A percentile compares a stretch with the other conserved stretches of the same genome.
Conservation (phyloP, 768 basidiomycete genomes). For the Cystobasidium onofrii region DNA sequence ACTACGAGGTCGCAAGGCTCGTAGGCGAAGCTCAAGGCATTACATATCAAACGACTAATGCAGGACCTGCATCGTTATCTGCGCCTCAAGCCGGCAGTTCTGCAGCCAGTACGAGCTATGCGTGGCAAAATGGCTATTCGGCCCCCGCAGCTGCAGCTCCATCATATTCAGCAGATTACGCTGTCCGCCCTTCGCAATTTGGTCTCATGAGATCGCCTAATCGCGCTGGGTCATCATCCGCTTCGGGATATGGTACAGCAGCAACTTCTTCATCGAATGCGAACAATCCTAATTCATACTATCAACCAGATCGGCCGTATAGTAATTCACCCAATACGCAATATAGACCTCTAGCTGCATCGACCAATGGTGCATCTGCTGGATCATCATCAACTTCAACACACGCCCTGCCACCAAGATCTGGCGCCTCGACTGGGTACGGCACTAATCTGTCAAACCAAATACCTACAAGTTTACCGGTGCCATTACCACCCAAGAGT, state of each 20-base stretch:
- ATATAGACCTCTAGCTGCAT: neutral
- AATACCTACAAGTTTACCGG: neutral
- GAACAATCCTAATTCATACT: neutral
- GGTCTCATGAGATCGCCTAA: conserved; percentile 3
- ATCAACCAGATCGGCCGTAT: neutral
- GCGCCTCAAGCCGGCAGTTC: neutral
- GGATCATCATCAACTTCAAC: neutral
- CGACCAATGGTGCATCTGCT: neutral
- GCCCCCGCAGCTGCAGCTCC: neutral
- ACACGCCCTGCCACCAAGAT: no score
- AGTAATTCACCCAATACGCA: neutral
- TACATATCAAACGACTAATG: neutral
- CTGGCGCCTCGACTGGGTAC: neutral
- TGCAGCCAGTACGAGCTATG: neutral
- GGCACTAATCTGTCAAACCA: neutral
- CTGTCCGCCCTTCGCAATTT: neutral
- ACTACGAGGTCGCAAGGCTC: conserved; percentile 8
- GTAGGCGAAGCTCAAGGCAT: conserved; percentile 14
- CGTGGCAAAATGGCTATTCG: neutral
- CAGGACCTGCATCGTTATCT: neutral
- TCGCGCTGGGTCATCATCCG: neutral
- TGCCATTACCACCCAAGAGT: neutral
- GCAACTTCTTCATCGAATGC: neutral
- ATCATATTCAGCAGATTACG: neutral
- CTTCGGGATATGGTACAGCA: neutral